These are phyloP conservation scores for Calonectria henricotiae DNA, from an alignment of 2,329 filamentous ascomycete species.

Conservation along the genomic window DNA sequence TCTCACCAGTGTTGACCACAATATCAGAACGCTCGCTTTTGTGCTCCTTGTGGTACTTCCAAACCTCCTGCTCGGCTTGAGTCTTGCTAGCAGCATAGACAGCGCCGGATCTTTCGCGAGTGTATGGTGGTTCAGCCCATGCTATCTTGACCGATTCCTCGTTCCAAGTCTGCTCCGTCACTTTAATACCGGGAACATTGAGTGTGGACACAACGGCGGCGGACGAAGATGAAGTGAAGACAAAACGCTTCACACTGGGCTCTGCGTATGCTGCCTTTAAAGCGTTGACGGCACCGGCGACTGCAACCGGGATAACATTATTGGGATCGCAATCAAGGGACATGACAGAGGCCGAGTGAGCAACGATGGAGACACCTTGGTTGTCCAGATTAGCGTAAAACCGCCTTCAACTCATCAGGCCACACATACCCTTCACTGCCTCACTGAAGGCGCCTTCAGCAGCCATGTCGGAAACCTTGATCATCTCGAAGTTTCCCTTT, in stretches of 20 bases:
- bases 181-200: not conserved
- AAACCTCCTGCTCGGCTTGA: conserved; percentile 57
- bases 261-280: conserved; percentile 58
- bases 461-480: conserved; percentile 57
- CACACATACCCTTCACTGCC: conserved; percentile 50
- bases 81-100: conserved; percentile 62
- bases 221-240: conserved; percentile 49
- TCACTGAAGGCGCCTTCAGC: conserved; percentile 50
- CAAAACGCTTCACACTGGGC: conserved; percentile 59
- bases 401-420: too few species aligned
- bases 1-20: conserved; percentile 49
- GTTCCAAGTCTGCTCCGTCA: conserved; percentile 55
- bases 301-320: conserved; percentile 57
- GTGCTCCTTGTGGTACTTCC: conserved; percentile 56
- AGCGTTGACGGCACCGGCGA: conserved; percentile 52
- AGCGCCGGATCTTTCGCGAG: conserved; percentile 44
- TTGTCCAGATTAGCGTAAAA: not conserved
- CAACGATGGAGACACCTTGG: conserved; percentile 53
- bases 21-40: conserved; percentile 49
- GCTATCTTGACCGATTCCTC: conserved; percentile 55
- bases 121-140: conserved; percentile 59
- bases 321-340: conserved; percentile 58
- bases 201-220: conserved; percentile 5
- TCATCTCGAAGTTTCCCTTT: conserved; percentile 56
- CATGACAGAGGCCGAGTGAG: conserved; percentile 60